Evolutionary conservation across 345 rosid species (phyloP), one percentile per base, ranked within the genome.

Genomic region (Citrus australasica): DNA sequence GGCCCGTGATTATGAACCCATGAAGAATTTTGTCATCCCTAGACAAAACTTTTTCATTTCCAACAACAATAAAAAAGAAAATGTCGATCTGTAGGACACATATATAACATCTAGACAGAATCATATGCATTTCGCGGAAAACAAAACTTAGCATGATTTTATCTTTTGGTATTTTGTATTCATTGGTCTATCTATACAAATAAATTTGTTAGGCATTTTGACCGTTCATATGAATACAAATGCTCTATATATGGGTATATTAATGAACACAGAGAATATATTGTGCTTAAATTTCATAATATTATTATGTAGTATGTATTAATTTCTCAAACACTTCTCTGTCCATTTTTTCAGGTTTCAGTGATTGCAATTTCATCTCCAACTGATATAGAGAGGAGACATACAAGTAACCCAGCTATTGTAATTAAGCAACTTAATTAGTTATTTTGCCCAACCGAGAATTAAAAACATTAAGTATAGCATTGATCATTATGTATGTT

Each of bases 281-380:
- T 56, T 21, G 24, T 56, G n/a, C 24, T 19, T 19, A 19, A 6
- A 19, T 56, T 28, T 63, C 17, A 16, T 48, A 6, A 40, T 5
- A 68, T 3, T 35, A 40, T 68, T 6, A 40, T n/a, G 19, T 68
- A 0, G 46, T 5, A 1, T 42, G 25, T n/a, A 10, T 11, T 27
- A 19, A 51, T 58, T 25, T 60, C 24, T n/a, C 13, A 16, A 14
- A 63, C 7, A 3, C 32, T 13, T 30, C 9, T 63, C 16, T 63
- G 14, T 63, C 16, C 30, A 78, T 61, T 64, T 13, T 58, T 40
- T 63, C 85, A 85, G 88, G 88, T 78, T 83, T 35, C 71, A 37
- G 53, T 40, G 69, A 66, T 9, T 85, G 88, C 71, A 27, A 64
- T 24, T 85, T 80, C 80, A 33, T 61, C 75, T 27, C 30, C 64